Conservation (phyloP, 192 early-diverging fungal genomes). For the Nowakowskiella sp. region DNA sequence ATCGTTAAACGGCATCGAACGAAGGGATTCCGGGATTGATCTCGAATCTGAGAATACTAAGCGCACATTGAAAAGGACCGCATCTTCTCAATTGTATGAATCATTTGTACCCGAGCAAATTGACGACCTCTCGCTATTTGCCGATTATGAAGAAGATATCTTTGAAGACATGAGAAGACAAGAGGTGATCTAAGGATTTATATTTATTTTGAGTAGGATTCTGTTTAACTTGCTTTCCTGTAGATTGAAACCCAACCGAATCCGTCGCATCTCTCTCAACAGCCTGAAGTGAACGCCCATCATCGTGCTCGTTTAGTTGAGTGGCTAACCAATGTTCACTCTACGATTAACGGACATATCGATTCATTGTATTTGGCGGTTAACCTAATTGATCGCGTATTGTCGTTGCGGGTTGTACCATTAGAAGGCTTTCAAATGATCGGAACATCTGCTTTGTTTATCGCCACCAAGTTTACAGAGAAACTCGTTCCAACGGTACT, state of each 20-base stretch:
- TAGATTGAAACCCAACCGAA: constrained; percentile 64
- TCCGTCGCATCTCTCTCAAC: constrained; percentile 71
- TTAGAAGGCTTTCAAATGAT: constrained; percentile 89
- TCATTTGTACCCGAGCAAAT: constrained; percentile 63
- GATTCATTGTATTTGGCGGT: constrained; percentile 91
- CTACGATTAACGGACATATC: constrained; percentile 81
- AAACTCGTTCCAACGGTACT: constrained; percentile 69
- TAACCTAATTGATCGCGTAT: constrained; percentile 93
- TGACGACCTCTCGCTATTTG: constrained; percentile 83
- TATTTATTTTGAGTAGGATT: neutral
- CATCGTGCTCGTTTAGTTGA: constrained; percentile 92
- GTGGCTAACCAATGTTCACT: constrained; percentile 91
- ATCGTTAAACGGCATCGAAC: too few species aligned
- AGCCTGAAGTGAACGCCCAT: constrained; percentile 80
- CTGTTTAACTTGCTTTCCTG: neutral
- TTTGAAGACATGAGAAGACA: constrained; percentile 72
- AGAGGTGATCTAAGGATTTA: constrained; percentile 44
- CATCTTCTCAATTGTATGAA: too few species aligned
- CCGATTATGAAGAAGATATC: constrained; percentile 92
- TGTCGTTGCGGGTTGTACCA: constrained; percentile 76
- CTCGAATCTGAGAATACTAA: too few species aligned
- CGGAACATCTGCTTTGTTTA: constrained; percentile 80
- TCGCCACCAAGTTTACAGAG: constrained; percentile 96
- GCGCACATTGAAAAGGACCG: too few species aligned
- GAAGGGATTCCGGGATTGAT: too few species aligned